Percentiles rank a stretch among this genome's conserved stretches.
Evolutionary conservation across 1,139 yeast genomes (phyloP).

Genomic region (Geotrichum klebahnii): DNA sequence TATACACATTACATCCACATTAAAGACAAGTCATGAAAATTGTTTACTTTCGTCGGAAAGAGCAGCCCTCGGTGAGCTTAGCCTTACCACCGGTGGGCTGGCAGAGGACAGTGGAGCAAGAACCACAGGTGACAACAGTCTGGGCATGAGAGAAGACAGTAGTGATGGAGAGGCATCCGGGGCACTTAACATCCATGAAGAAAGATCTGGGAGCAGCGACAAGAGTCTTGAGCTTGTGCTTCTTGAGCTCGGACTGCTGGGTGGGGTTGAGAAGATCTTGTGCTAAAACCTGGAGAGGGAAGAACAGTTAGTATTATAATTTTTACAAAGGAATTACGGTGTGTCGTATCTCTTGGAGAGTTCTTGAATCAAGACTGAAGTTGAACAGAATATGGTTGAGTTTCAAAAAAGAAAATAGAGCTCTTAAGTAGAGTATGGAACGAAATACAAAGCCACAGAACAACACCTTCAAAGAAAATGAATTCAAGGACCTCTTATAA

Average conservation of each 20-base stretch:
- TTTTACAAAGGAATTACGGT: too few relatives aligned
- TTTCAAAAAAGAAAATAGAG: too few relatives aligned
- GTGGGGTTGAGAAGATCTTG: conserved; percentile 97
- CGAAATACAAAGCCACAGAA: too few relatives aligned
- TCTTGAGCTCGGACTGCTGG: conserved; percentile 91
- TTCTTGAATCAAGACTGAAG: background rate
- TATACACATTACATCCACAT: too few relatives aligned
- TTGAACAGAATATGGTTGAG: too few relatives aligned
- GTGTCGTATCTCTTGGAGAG: conserved; percentile 14
- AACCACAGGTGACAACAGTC: conserved; percentile 98
- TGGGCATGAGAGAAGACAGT: conserved; percentile 99
- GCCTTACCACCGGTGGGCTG: conserved; percentile 99
- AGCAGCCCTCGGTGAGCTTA: conserved; percentile 97
- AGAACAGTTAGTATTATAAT: too few relatives aligned
- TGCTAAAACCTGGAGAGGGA: conserved; percentile 85
- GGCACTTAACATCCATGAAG: conserved; percentile 99
- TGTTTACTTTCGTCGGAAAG: conserved; percentile 99
- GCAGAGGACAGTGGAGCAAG: conserved; percentile 96
- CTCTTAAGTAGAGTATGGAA: too few relatives aligned
- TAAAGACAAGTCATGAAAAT: too few relatives aligned
- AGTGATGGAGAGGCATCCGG: conserved; percentile 98
- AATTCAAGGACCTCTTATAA: too few relatives aligned
- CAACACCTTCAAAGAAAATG: too few relatives aligned
- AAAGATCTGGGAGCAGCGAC: conserved; percentile 97
- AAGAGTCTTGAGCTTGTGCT: conserved; percentile 96